Base-by-base conservation (phyloP, 441 rosid species). In the Biscutella auriculata region DNA sequence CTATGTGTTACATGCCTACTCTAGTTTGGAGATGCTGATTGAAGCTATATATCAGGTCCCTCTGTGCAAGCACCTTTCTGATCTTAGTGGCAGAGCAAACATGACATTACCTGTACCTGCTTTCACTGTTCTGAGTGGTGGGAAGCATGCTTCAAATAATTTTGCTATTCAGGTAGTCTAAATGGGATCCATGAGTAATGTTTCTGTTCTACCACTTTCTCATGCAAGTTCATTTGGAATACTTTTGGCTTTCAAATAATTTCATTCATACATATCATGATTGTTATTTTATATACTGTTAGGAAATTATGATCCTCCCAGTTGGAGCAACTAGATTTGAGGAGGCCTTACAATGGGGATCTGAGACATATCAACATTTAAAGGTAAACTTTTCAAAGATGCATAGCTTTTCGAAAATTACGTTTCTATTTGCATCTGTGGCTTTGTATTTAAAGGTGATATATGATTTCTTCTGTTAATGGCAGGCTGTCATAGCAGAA, bases 281-380 rank as follows among this genome's bases (percentile, higher is more conserved):
- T 39, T 57, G 25, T 23, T 11, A 26, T 6, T 26, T 26, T 26
- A 51, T 45, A 37, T 66, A 25, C 50, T 51, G 41, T 40, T 79
- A 93, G 97, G 97, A 93, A 58, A 83, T 93, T 64, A 83, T 83
- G 93, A 74, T 93, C 70, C 82, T 89, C 57, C 99, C 99, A 34
- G 65, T 75, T 72, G 99, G 96, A 69, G 99, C 99, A 37, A 62
- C 60, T 76, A 89, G 79, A 73, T 89, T 89, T 81, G 84, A 79
- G 78, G 99, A 93, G 79, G 99, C 99, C 46, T 66, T 93, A 64
- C 93, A 79, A 64, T 84, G 91, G 90, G 98, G 95, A 66, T 74
- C 96, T 39, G 97, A 93, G 77, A 85, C 93, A 41, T 93, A 85
- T 76, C 90, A 85, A 67, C 99, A 93, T 70, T 80, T 93, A 61